Evolutionary conservation across 352 stramenopile species (phyloP), one percentile per base, ranked within the genome.

Genomic region (Globisporangium barbulae): DNA sequence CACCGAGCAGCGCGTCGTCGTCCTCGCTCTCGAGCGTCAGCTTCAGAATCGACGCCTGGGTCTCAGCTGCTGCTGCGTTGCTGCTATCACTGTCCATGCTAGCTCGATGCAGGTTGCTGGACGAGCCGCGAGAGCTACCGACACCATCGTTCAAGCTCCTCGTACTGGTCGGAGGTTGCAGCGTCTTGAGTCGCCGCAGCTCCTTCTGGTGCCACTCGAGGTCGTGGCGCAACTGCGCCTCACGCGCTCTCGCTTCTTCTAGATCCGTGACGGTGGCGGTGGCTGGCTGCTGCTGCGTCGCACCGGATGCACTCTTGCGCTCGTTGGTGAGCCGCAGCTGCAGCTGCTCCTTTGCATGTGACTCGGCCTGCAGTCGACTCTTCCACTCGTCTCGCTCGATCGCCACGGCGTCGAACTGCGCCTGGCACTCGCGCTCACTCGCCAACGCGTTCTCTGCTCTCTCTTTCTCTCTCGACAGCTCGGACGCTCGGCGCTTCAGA

Each of bases 201-300:
- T 91, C 82, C 49, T 79, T 76, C 59, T 85, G 68, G 35, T 86
- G 74, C 76, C 78, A 88, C 55, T 87, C 76, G 4, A 91, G 59
- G 10, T 91, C 78, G 44, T 83, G 70, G n/a, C 67, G 70, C 28
- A 91, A 71, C 59, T 85, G 72, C 6, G 63, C 37, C 48, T 88
- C 80, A 3, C 76, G 78, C 30, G 77, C 56, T 45, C 66, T 71
- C 55, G 71, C 59, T 52, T 85, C 64, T 52, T 78, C 68, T 13
- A 88, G 66, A 61, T 91, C 78, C 0, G 58, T 21, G 17, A 42
- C 54, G 12, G 58, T 62, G 2, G 54, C 61, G 5, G 45, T 45
- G 31, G 71, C 61, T 47, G 61, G 33, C 21, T 64, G 59, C 42
- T 73, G 69, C 4, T 35, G 48, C 0, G 25, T 61, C 1, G 49